These are phyloP conservation scores for Gynochthodes officinalis DNA, from an alignment of 257 asterid species.

Conservation along the genomic window DNA sequence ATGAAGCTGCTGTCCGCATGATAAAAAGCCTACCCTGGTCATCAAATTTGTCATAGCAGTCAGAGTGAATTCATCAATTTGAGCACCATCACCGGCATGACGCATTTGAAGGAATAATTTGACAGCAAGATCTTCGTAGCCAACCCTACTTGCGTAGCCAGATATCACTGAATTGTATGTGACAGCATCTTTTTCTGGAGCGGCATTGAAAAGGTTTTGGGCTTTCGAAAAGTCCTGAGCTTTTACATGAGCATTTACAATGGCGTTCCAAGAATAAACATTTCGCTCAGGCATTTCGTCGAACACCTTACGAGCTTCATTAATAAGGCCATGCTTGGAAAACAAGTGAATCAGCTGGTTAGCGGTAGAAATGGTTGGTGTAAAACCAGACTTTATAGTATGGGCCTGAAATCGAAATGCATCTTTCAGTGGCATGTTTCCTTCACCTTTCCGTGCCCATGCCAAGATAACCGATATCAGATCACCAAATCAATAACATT, in stretches of 20 bases:
- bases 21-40: slow-evolving; percentile 45
- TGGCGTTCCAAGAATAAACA: slow-evolving; percentile 76
- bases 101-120: slow-evolving; percentile 59
- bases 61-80: slow-evolving; percentile 65
- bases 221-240: slow-evolving; percentile 49
- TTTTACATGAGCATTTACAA: slow-evolving; percentile 51
- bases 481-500: not conserved
- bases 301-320: slow-evolving; percentile 60
- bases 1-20: slow-evolving; percentile 65
- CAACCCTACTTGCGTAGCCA: slow-evolving; percentile 54
- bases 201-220: slow-evolving; percentile 42
- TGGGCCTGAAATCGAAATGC: slow-evolving; percentile 51
- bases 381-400: slow-evolving; percentile 48
- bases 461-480: not conserved
- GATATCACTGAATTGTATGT: slow-evolving; percentile 70
- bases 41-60: slow-evolving; percentile 73
- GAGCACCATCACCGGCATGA: slow-evolving; percentile 26
- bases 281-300: slow-evolving; percentile 81
- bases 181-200: slow-evolving; percentile 61
- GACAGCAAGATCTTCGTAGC: slow-evolving; percentile 45
- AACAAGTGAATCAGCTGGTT: slow-evolving; percentile 60
- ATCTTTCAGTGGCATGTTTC: slow-evolving; percentile 28
- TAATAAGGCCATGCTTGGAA: slow-evolving; percentile 37
- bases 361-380: slow-evolving; percentile 26
- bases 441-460: not conserved